Evolutionary conservation across 176 grass and related monocot genomes (phyloP), one percentile per base, ranked within the genome.

Genomic region (Typha latifolia): DNA sequence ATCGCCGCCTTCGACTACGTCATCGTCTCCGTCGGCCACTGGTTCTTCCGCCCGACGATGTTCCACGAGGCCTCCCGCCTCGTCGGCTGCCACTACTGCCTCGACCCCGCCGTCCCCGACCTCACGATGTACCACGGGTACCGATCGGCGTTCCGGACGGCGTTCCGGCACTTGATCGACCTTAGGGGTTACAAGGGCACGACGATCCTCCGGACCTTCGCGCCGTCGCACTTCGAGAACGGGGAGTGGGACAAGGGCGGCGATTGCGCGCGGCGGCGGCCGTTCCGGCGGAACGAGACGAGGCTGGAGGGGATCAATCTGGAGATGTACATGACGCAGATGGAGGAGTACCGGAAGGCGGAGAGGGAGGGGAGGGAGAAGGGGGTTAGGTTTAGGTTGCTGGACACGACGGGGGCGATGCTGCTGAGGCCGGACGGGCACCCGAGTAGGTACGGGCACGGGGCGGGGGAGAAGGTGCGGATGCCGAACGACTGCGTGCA

Each of bases 161-260:
- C 79, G 12, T 71, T 90, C 3, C 49, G 59, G 0, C 64, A 72
- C 32, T 0, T 85, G 14, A 13, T 64, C 0, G 15, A 34, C 24
- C 0, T 0, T 9, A 29, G 63, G 6, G 64, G 61, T 31, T 90
- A 84, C 76, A 69, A 69, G 1, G 87, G 87, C 29, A 74, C 67
- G 65, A 69, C 71, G 14, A 1, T 90, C 21, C 47, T 86, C 27
- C 72, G 87, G 55, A 68, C 87, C 23, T 71, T 86, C 55, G 77
- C 87, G 27, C 83, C 87, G 6, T 78, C 83, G 37, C 87, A 90
- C 70, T 90, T 86, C 77, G 87, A 83, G 73, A 71, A 71, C 69
- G 83, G 87, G 14, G 70, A 71, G 73, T 90, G 87, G 87, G 79
- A 90, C 83, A 83, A 51, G 55, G 87, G 87, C 34, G 87, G 87